Evolutionary conservation across 2,329 filamentous ascomycete genomes (phyloP), one percentile per base, ranked within the genome.

Genomic region (Trichoderma oligosporum): DNA sequence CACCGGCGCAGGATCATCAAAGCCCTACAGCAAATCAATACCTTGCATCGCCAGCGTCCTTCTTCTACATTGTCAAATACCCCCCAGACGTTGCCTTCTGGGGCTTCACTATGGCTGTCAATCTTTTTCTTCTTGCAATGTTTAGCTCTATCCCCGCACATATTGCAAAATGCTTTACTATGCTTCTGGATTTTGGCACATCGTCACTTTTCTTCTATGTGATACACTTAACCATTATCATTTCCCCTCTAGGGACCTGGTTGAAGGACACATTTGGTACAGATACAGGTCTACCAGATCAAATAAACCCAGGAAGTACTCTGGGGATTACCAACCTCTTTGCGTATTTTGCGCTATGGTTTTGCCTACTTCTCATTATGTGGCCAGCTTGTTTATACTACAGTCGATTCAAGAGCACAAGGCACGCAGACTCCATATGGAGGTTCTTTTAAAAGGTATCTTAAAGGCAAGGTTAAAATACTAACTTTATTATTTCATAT

Each of bases 51-150:
- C 62, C 65, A 1, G 63, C 65, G 24, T 71, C 76, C 5, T 78
- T 78, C 66, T 76, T 78, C 64, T 78, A 77, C 67, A 62, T 77
- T 41, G 64, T 72, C 61, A 78, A 78, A 63, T 78, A 78, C 46
- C 76, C 76, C 0, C 76, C 76, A 4, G 76, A 78, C 59, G 67
- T 78, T 4, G 74, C 75, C 3, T 78, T 76, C 59, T 76, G 73
- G 69, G 66, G 74, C 3, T 73, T 71, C 33, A 74, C 73, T 9
- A 66, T 78, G 44, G 70, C 71, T 0, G 70, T 61, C 4, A 77
- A 73, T 59, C 63, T 78, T 0, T 59, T 74, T 3, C 64, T 78
- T 0, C 68, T 78, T 0, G 72, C 71, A 1, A 16, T 69, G 1
- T 74, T 78, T 5, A 65, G 65, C 1, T 61, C 65, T 0, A 46